Percentiles rank a stretch among this genome's conserved stretches.
These are phyloP conservation scores for Gossypium davidsonii DNA, from an alignment of 441 rosid genomes.

Conservation along the genomic window DNA sequence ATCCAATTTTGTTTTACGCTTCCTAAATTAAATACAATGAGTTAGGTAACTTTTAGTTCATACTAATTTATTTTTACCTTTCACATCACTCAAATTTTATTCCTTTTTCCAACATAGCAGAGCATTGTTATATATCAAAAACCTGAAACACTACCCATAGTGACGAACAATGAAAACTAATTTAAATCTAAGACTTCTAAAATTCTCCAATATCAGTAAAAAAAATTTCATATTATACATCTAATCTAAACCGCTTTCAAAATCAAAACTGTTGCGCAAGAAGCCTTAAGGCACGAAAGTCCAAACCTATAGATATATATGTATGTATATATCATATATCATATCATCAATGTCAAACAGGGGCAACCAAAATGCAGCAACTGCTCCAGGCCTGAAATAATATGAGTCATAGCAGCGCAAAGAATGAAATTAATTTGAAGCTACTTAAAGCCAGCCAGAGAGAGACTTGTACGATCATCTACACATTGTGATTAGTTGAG, in stretches of 20 bases:
- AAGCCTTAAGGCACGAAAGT: neutral
- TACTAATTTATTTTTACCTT: too few relatives aligned
- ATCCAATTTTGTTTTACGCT: too few relatives aligned
- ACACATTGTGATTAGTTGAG: conserved; percentile 37
- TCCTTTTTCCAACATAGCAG: neutral
- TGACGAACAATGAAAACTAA: neutral
- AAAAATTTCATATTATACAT: neutral
- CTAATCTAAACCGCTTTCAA: neutral
- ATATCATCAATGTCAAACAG: neutral
- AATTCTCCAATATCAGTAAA: neutral
- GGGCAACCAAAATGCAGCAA: neutral
- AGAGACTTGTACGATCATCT: conserved; percentile 10
- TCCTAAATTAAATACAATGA: too few relatives aligned
- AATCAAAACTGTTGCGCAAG: neutral
- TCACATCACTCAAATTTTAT: too few relatives aligned
- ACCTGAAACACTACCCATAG: neutral
- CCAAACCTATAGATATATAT: neutral
- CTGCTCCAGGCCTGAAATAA: neutral
- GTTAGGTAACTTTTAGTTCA: too few relatives aligned
- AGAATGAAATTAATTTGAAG: conserved; percentile 23
- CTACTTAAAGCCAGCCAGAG: neutral
- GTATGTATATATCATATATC: neutral
- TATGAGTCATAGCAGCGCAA: conserved; percentile 4
- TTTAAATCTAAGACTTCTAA: neutral
- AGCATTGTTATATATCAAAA: neutral